These are phyloP conservation scores for Herpotrichia juniperi DNA, from an alignment of 2,329 filamentous ascomycete species.

Conservation along the genomic window DNA sequence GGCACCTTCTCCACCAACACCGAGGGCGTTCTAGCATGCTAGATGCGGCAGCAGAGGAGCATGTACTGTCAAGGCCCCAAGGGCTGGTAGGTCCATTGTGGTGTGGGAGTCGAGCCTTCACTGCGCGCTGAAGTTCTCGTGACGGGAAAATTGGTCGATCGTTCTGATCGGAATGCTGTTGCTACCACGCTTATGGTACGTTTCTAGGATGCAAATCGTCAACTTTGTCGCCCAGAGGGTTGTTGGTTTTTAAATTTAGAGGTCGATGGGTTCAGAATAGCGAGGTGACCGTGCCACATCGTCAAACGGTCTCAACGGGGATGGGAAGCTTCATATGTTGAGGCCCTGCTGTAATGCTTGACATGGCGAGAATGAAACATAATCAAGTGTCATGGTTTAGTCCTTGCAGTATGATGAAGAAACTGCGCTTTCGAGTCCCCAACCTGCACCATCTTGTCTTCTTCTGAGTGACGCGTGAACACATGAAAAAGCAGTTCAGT, in stretches of 20 bases:
- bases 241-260: not conserved
- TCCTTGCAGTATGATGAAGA: not conserved
- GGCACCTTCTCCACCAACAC: not conserved
- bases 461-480: not conserved
- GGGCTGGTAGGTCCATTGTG: too few species aligned
- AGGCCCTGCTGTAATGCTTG: not conserved
- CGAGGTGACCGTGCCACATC: not conserved
- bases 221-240: too few species aligned
- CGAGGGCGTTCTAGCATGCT: too few species aligned
- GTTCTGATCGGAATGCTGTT: too few species aligned
- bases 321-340: not conserved
- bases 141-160: too few species aligned
- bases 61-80: too few species aligned
- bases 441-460: not conserved
- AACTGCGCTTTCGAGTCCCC: not conserved
- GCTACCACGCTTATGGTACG: too few species aligned
- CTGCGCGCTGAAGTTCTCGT: too few species aligned
- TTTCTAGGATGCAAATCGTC: too few species aligned
- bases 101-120: too few species aligned
- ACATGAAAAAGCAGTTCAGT: not conserved
- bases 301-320: constrained; percentile 1
- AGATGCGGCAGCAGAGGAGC: too few species aligned
- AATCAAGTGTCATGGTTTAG: not conserved
- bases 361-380: not conserved
- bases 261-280: not conserved